Base-by-base conservation (phyloP, 208 protist genomes). In the Crithidia expoeki region DNA sequence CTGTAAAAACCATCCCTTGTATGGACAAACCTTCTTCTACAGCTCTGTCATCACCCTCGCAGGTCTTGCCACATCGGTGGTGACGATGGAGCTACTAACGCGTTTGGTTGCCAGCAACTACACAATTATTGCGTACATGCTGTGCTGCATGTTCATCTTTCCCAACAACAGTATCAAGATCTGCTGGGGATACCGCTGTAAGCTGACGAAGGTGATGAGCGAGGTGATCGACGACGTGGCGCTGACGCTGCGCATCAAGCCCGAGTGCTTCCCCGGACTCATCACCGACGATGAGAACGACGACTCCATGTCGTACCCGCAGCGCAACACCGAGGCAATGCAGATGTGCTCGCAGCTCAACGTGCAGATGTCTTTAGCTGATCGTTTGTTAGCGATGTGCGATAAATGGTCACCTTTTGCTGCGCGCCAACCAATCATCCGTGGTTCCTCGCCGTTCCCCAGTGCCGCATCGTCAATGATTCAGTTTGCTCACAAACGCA, bases 81-180 rank as follows among this genome's bases (percentile, higher is more conserved):
- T 34, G 4, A 72, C 58, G 11, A 3, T 66, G 33, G 58, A 77
- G 60, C 46, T 82, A 12, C 38, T 82, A 21, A 74, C 62, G 2
- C 84, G 84, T 36, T 16, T 84, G 9, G 40, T 84, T 0, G 72
- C 74, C 10, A 81, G 72, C 62, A 40, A 50, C 40, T 86, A 84
- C 56, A 68, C 78, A 16, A 64, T 86, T 2, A 61, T 80, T 28
- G 68, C 71, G 52, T 89, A 84, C 64, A 77, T 80, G 40, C 59
- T 80, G 36, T 79, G 76, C 56, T 79, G 80, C 52, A 79, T 84
- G 33, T 69, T 89, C 50, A 72, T 89, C 59, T 89, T 89, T 59
- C 84, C 80, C 16, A 75, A 79, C 51, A 83, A 84, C 66, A 62
- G 75, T 14, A 82, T 86, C 62, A 84, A 84, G 66, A 76, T 89